Evolutionary conservation across 345 rosid species (phyloP).

Genomic region (Psidium friedrichsthalianum): DNA sequence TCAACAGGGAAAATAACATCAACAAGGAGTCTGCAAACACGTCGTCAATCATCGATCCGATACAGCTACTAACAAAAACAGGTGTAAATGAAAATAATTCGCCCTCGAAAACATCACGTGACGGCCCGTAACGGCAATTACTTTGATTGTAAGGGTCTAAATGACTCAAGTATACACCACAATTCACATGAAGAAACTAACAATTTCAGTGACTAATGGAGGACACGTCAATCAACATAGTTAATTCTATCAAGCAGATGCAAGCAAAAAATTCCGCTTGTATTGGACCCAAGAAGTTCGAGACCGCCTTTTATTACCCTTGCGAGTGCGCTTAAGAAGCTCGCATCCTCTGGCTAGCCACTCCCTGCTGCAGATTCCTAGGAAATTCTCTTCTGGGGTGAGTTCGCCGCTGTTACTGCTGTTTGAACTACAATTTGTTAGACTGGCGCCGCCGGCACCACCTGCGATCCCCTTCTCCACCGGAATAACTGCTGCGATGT

Average conservation of each 20-base stretch:
- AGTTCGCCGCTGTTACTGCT: slow-evolving; percentile 83
- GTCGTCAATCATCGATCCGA: not conserved
- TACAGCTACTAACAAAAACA: not conserved
- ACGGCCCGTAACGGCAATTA: too few species aligned
- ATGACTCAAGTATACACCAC: not conserved
- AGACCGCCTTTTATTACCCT: slow-evolving; percentile 30
- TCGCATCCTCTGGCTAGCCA: slow-evolving; percentile 86
- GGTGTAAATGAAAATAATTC: not conserved
- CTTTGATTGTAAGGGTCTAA: too few species aligned
- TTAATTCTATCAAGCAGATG: not conserved
- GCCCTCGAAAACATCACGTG: too few species aligned
- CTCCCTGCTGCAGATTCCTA: slow-evolving; percentile 78
- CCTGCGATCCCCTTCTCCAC: slow-evolving; percentile 54
- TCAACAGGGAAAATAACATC: not conserved
- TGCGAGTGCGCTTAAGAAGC: slow-evolving; percentile 91
- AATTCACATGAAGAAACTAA: not conserved
- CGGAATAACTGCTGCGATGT: slow-evolving; percentile 86
- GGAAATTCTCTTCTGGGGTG: slow-evolving; percentile 77
- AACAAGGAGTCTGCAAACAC: not conserved
- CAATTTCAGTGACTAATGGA: not conserved
- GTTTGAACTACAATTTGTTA: slow-evolving; percentile 57
- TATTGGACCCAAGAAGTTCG: not conserved
- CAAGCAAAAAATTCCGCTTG: not conserved
- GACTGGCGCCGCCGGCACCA: slow-evolving; percentile 29
- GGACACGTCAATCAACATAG: not conserved